phyloP scores from a whole-genome alignment of 2,329 filamentous ascomycete species.

The Botrytis fragariae region DNA sequence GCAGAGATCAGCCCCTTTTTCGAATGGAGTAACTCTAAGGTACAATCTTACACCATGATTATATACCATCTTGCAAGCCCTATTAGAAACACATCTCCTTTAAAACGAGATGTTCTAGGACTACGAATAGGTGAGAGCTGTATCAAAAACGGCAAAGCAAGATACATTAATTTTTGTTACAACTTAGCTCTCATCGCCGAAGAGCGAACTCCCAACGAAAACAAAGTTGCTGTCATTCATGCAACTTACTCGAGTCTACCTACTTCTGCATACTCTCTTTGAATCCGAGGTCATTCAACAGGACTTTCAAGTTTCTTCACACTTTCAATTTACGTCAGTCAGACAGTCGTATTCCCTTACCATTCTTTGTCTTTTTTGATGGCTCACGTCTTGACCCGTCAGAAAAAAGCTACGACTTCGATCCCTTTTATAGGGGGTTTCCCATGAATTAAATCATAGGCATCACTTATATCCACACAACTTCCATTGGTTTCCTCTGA shows the following conservation, averaged over 20 bases:
- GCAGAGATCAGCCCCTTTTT: too few species aligned
- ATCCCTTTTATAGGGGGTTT: background rate
- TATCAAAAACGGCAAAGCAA: background rate
- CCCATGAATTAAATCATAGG: background rate
- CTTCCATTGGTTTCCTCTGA: too few species aligned
- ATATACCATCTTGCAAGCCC: too few species aligned
- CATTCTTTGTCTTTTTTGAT: too few species aligned
- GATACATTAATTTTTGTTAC: background rate
- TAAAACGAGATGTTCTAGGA: too few species aligned
- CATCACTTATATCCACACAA: too few species aligned
- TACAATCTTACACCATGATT: too few species aligned
- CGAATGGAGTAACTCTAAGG: too few species aligned
- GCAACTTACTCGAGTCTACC: background rate
- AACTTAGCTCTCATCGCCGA: background rate
- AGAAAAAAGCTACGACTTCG: background rate
- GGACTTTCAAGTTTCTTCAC: background rate
- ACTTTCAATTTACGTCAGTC: background rate
- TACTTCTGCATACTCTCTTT: background rate
- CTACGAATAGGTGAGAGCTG: too few species aligned
- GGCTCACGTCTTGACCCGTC: background rate
- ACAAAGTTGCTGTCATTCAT: background rate
- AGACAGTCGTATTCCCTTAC: background rate
- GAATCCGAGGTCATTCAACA: too few species aligned
- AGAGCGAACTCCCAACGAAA: accelerated
- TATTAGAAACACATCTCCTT: too few species aligned